Evolutionary conservation across 2,329 filamentous ascomycete genomes (phyloP).

Genomic region (Fusarium metavorans): DNA sequence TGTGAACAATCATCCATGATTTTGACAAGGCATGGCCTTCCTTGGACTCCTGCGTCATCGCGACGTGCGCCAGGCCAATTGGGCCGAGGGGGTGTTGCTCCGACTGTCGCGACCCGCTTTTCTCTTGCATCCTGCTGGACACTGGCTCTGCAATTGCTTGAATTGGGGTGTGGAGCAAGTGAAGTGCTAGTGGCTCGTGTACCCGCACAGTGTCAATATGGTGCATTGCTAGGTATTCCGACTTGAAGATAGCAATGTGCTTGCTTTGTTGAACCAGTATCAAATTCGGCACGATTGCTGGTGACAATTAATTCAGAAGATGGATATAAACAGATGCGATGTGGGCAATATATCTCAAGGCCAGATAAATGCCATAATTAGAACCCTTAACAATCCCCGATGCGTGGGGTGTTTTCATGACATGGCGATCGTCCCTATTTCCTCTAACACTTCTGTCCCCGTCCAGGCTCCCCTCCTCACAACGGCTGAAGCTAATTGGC

Average conservation of each 20-base stretch:
- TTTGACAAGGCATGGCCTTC: slow-evolving; percentile 27
- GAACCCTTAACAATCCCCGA: slow-evolving; percentile 7
- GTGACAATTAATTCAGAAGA: neutral
- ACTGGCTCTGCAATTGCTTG: slow-evolving; percentile 21
- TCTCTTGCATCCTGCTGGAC: slow-evolving; percentile 22
- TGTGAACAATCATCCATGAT: slow-evolving; percentile 19
- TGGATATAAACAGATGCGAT: neutral
- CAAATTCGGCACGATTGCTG: neutral
- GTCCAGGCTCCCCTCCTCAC: slow-evolving; percentile 1
- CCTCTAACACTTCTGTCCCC: slow-evolving; percentile 23
- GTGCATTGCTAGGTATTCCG: slow-evolving; percentile 8
- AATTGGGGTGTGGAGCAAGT: slow-evolving; percentile 34
- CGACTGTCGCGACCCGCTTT: slow-evolving; percentile 17
- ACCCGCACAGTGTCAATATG: slow-evolving; percentile 32
- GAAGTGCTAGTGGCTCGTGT: slow-evolving; percentile 14
- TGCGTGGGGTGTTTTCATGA: slow-evolving; percentile 8
- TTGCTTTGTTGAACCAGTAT: slow-evolving; percentile 3
- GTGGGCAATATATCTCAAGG: neutral
- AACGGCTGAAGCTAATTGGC: slow-evolving; percentile 25
- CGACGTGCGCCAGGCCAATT: slow-evolving; percentile 35
- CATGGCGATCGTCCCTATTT: slow-evolving; percentile 28
- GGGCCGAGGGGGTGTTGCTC: slow-evolving; percentile 29
- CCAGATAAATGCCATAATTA: neutral
- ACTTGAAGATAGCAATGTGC: neutral
- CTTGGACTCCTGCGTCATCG: slow-evolving; percentile 43